Conservation (phyloP, 352 stramenopile species). For the Globisporangium cylindrosporum region DNA sequence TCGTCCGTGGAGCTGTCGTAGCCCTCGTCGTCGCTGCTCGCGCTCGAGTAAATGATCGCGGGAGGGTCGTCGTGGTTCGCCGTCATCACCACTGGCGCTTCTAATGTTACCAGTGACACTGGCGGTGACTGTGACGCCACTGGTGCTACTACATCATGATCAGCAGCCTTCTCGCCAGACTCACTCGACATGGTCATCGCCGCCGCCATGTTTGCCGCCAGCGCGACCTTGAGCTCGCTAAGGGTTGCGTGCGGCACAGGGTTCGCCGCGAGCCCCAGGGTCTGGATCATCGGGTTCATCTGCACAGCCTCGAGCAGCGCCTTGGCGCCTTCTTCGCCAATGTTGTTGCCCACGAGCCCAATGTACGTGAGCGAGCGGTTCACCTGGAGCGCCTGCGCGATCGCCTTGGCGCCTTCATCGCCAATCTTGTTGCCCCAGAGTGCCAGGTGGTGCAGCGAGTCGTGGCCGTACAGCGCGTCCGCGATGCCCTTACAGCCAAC, state of each 20-base stretch:
- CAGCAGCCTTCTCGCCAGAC: not conserved
- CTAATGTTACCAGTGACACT: not conserved
- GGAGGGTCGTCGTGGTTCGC: not conserved
- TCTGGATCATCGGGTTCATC: conserved; percentile 43
- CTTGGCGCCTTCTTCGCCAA: conserved; percentile 35
- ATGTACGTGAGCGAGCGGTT: conserved; percentile 54
- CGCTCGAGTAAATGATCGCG: conserved; percentile 8
- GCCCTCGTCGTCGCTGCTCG: conserved; percentile 12
- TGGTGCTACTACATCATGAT: not conserved
- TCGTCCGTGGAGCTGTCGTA: conserved; percentile 13
- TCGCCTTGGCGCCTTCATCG: conserved; percentile 38
- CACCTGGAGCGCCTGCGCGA: conserved; percentile 44
- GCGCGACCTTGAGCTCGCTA: conserved; percentile 34
- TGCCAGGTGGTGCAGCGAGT: conserved; percentile 40
- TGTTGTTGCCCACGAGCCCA: conserved; percentile 45
- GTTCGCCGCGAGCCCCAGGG: conserved; percentile 43
- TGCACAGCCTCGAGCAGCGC: conserved; percentile 43
- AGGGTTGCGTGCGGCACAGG: conserved; percentile 34
- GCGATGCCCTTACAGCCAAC: conserved; percentile 26
- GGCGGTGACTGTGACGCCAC: not conserved
- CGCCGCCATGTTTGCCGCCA: conserved; percentile 43
- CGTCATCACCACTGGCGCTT: not conserved
- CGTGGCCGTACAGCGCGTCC: conserved; percentile 44
- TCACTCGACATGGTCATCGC: conserved; percentile 13
- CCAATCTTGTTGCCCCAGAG: conserved; percentile 46